Conservation (phyloP, 441 rosid genomes). For the Adansonia madagascariensis region DNA sequence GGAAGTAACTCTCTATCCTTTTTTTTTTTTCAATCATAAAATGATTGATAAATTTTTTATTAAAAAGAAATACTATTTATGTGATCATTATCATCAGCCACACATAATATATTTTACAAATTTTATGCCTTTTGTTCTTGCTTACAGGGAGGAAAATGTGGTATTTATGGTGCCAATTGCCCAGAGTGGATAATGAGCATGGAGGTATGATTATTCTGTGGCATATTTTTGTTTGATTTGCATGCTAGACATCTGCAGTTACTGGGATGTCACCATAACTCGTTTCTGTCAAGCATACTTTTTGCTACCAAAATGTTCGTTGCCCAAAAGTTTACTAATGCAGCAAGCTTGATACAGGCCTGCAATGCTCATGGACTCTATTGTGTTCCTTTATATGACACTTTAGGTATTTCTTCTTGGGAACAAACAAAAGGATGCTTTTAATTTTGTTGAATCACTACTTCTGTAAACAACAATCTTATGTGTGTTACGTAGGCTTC, state of each 20-base stretch:
- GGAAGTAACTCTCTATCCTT: conserved; percentile 47
- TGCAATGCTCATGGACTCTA: conserved; percentile 93
- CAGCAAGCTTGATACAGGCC: conserved; percentile 61
- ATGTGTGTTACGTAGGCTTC: too few species aligned
- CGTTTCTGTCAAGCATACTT: neutral
- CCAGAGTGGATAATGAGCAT: conserved; percentile 95
- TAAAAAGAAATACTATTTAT: too few species aligned
- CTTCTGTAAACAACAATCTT: neutral
- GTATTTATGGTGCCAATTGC: conserved; percentile 85
- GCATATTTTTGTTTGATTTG: conserved; percentile 1
- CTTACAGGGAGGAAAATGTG: conserved; percentile 79
- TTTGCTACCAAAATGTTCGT: neutral
- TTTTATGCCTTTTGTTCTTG: conserved; percentile 20
- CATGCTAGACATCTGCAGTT: neutral
- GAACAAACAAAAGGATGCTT: neutral
- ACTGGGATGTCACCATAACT: neutral
- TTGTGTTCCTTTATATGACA: conserved; percentile 94
- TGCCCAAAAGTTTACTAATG: conserved; percentile 6
- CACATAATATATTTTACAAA: conserved; percentile 7
- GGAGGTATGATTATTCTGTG: conserved; percentile 59
- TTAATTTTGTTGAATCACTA: neutral
- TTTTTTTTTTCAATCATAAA: neutral
- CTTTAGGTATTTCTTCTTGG: conserved; percentile 64
- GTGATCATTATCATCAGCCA: too few species aligned
- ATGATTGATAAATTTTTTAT: too few species aligned